Evolutionary conservation across 345 rosid species (phyloP).

Genomic region (Eucalyptus erythrocorys): DNA sequence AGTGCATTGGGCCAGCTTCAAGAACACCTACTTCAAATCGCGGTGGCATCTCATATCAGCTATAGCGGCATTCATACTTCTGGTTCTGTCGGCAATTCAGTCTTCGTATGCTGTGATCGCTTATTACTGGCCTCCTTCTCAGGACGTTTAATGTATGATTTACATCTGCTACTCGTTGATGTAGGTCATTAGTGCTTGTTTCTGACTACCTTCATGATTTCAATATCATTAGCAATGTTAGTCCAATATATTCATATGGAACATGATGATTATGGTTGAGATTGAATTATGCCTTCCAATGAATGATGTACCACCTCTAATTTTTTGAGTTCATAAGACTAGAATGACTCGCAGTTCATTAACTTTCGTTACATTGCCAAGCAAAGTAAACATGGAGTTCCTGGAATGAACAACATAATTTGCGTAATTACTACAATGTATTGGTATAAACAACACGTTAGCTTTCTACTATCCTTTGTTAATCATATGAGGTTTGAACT

Average conservation of each 20-base stretch:
- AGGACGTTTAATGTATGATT: background rate
- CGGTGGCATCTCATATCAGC: slow-evolving; percentile 80
- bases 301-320: background rate
- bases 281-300: background rate
- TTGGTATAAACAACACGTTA: background rate
- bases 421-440: background rate
- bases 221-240: background rate
- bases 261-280: background rate
- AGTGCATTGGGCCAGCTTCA: slow-evolving; percentile 54
- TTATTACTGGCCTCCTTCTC: background rate
- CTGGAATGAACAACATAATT: background rate
- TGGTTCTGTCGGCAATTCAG: slow-evolving; percentile 41
- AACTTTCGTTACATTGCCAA: background rate
- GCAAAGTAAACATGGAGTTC: background rate
- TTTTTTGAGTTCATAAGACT: background rate
- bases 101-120: slow-evolving; percentile 27
- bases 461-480: background rate
- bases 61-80: slow-evolving; percentile 47
- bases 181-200: background rate
- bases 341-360: background rate
- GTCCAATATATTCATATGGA: background rate
- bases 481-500: background rate
- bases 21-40: slow-evolving; percentile 51
- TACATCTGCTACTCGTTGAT: background rate
- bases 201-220: background rate